Base-by-base conservation (phyloP, 2,329 filamentous ascomycete genomes). In the Triangularia verruculosa region DNA sequence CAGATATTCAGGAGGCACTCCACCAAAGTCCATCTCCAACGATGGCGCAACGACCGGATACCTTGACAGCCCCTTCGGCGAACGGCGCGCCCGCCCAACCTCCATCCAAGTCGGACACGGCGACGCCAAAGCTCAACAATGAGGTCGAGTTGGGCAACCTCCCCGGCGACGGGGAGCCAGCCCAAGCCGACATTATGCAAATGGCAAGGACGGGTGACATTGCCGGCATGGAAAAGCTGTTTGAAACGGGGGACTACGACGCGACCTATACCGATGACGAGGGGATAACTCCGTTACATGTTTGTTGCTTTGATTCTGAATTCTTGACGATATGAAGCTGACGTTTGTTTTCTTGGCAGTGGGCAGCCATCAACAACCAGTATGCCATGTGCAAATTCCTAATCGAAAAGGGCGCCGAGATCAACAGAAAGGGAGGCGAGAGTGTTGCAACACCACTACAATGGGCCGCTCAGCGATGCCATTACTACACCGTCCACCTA, bases 361-460 rank as follows among this genome's bases (percentile, higher is more conserved):
- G 95, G 95, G 95, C 95, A 55, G 92, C 96, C 39, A 98, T 99
- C 76, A 99, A 99, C 80, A 98, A 98, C 74, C 95, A 97, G 76
- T 96, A 94, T 79, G 91, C 92, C 69, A 93, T 98, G 82, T 97
- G 94, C 85, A 94, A 95, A 77, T 97, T 96, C 78, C 87, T 99
- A 53, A 86, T 99, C 74, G 91, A 86, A 57, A 78, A 81, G 67
- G 93, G 93, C 73, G 95, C 93, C 73, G 90, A 96, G 74, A 90
- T 98, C 72, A 98, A 99, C 78, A 89, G 88, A 67, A 97, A 96
- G 77, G 95, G 96, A 76, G 95, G 95, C 76, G 94, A 98, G 74
- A 97, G 93, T 9, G 85, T 96, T 51, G 94, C 95, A 15, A 98
- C 95, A 52, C 91, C 95, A 15, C 88, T 96, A 0, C 93, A 98